Evolutionary conservation across 2,329 filamentous ascomycete genomes (phyloP).

Genomic region (Cercospora sp.): DNA sequence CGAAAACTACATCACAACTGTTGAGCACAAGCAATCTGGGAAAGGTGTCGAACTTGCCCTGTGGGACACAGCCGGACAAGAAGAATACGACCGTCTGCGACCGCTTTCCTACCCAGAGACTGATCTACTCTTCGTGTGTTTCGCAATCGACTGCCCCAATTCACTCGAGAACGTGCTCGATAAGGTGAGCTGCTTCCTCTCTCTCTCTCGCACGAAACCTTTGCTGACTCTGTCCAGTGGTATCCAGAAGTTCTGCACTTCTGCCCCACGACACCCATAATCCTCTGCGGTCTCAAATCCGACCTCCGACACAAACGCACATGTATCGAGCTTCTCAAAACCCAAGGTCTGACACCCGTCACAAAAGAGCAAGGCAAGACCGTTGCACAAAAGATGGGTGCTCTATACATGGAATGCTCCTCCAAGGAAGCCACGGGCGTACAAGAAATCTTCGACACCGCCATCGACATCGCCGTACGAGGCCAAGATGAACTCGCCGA

Average conservation of each 20-base stretch:
- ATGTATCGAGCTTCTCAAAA: conserved; percentile 98
- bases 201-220: background rate
- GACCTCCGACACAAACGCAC: conserved; percentile 93
- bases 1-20: conserved; percentile 99
- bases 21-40: conserved; percentile 79
- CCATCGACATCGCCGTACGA: conserved; percentile 85
- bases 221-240: conserved; percentile 64
- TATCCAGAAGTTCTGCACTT: conserved; percentile 99
- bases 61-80: conserved; percentile 98
- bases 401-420: conserved; percentile 96
- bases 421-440: conserved; percentile 97
- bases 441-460: conserved; percentile 91
- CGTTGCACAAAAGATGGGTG: conserved; percentile 91
- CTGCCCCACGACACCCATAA: conserved; percentile 93
- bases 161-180: conserved; percentile 98
- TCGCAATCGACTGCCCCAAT: conserved; percentile 97
- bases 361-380: conserved; percentile 84
- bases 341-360: conserved; percentile 92
- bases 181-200: conserved; percentile 65
- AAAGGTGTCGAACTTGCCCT: conserved; percentile 96
- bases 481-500: conserved; percentile 55
- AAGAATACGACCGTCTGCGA: conserved; percentile 95
- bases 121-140: conserved; percentile 96
- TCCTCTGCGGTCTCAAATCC: conserved; percentile 94
- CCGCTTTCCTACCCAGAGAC: conserved; percentile 98